These are phyloP conservation scores for Vachellia collinsii DNA, from an alignment of 306 rosid genomes.

Conservation along the genomic window DNA sequence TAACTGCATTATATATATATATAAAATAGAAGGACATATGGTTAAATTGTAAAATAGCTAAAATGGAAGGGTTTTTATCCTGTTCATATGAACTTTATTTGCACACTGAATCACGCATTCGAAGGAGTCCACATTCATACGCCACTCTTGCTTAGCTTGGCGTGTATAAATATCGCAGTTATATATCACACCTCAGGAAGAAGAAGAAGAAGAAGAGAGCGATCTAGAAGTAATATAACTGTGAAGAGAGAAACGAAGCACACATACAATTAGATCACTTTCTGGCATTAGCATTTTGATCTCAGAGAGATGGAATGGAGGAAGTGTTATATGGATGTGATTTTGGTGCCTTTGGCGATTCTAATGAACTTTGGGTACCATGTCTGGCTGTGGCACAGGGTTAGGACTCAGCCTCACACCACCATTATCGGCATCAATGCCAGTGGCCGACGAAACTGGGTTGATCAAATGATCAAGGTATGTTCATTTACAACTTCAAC, in stretches of 20 bases:
- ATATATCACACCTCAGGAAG: neutral
- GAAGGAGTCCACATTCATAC: constrained; percentile 61
- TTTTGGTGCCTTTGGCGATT: constrained; percentile 77
- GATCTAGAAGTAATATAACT: neutral
- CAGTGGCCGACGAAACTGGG: constrained; percentile 81
- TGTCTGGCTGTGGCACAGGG: constrained; percentile 80
- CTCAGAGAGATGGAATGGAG: constrained; percentile 73
- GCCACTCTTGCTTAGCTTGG: neutral
- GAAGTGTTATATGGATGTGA: constrained; percentile 79
- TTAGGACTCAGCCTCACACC: constrained; percentile 64
- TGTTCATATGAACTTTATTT: neutral
- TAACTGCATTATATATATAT: neutral
- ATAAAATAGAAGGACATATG: constrained; percentile 1
- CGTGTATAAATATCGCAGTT: constrained; percentile 44
- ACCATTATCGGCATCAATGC: constrained; percentile 87
- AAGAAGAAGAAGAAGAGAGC: neutral
- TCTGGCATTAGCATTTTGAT: neutral
- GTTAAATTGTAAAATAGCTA: constrained; percentile 41
- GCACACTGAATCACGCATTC: constrained; percentile 37
- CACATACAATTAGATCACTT: neutral
- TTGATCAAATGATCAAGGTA: constrained; percentile 82
- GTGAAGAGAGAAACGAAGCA: neutral
- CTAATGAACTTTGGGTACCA: constrained; percentile 63
- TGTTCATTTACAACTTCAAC: too few relatives aligned
- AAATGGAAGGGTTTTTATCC: constrained; percentile 42